Base-by-base conservation (phyloP, 305 asterid genomes). In the Fraxinus velutina region DNA sequence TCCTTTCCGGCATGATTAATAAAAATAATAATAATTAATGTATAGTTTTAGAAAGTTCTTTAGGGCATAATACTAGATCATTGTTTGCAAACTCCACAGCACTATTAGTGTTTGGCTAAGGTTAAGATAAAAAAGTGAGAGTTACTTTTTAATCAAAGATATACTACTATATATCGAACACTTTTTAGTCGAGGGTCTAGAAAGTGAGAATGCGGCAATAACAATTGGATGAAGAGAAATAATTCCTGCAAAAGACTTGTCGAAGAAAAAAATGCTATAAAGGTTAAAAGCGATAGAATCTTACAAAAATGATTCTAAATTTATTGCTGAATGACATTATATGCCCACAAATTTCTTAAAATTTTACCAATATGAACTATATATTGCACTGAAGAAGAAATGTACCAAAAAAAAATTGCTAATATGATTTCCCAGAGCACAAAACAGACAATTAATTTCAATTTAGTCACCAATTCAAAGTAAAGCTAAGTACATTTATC, bases 401-500 rank as follows among this genome's bases (percentile, higher is more conserved):
- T 7, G n/a, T 8, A 8, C 1, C 2, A 21, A 47, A 2, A 21
- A 57, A 22, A 29, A 9, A 2, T 29, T 5, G 4, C 39, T 29
- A 29, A 68, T 29, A 68, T 29, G 8, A 9, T 68, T 29, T 22
- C 15, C 10, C 37, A 68, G 6, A 80, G 71, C 6, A 34, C 27
- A 73, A 21, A 29, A 76, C 71, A 57, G 30, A 57, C 66, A 73
- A 30, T 29, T 33, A 80, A 78, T 77, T 32, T 52, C 75, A 37
- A 29, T 32, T 19, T 76, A 57, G 29, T 68, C 32, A 70, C 73
- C 60, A 76, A 33, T 57, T 33, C 50, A 84, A 76, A 81, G 39
- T 39, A 29, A 75, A 77, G 80, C 17, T 78, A 50, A 91, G 83
- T 88, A 96, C 98, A 76, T 94, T 92, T 90, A 96, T 93, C 98